phyloP scores from a whole-genome alignment of 2,329 filamentous ascomycete genomes.

The Cordyceps militaris region DNA sequence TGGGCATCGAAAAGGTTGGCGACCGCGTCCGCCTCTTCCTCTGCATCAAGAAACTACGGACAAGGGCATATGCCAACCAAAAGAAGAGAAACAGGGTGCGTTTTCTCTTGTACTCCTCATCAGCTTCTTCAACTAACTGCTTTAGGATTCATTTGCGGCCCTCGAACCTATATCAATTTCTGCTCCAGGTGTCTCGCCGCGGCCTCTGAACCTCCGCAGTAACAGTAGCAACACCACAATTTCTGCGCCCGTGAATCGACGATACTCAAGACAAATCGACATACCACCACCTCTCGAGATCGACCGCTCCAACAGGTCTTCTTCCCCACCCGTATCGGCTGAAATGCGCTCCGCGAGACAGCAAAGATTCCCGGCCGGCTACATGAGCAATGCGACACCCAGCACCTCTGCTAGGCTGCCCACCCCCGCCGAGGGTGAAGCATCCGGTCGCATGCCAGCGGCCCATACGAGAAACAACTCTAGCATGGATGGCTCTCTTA shows the following conservation, averaged over 20 bases:
- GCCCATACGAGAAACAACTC: constrained; percentile 71
- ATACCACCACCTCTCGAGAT: constrained; percentile 34
- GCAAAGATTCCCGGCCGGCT: constrained; percentile 51
- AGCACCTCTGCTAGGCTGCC: constrained; percentile 47
- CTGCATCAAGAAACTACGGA: constrained; percentile 75
- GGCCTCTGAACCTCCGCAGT: constrained; percentile 52
- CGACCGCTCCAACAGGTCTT: constrained; percentile 18
- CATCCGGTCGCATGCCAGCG: constrained; percentile 52
- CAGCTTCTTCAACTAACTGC: background rate
- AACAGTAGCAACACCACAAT: constrained; percentile 23
- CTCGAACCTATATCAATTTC: constrained; percentile 54
- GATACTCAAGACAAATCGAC: constrained; percentile 58
- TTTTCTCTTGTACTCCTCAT: constrained; percentile 14
- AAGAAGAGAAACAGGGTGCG: constrained; percentile 81
- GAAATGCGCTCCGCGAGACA: constrained; percentile 47
- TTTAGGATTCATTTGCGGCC: constrained; percentile 73
- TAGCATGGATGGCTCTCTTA: constrained; percentile 78
- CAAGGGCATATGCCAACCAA: constrained; percentile 66
- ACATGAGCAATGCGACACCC: constrained; percentile 41
- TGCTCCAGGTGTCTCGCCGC: constrained; percentile 37
- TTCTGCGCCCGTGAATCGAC: constrained; percentile 40
- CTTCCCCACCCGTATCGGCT: constrained; percentile 31
- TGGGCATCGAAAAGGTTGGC: constrained; percentile 96
- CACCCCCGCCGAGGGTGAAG: constrained; percentile 50
- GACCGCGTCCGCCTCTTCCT: constrained; percentile 88